Conservation (phyloP, 768 basidiomycete genomes). For the Suillus tomentosus region DNA sequence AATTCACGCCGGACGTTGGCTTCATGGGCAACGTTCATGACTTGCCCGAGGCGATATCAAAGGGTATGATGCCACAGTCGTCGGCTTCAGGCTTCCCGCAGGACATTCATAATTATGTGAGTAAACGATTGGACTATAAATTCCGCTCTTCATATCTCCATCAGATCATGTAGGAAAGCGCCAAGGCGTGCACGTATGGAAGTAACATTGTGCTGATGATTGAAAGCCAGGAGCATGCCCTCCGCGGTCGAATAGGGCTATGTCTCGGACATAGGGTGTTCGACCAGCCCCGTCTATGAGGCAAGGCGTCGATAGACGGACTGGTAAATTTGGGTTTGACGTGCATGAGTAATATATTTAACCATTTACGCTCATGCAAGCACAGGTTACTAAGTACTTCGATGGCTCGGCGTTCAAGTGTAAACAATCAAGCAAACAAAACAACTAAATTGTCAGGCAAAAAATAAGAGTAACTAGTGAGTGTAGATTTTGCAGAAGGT, state of each 20-base stretch:
- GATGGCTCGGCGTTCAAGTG: background rate
- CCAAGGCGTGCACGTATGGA: background rate
- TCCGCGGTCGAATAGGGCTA: too few relatives aligned
- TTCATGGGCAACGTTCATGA: constrained; percentile 15
- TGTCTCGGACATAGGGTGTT: too few relatives aligned
- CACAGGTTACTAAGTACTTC: background rate
- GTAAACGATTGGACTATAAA: constrained; percentile 17
- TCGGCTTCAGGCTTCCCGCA: constrained; percentile 29
- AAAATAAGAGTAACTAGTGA: too few relatives aligned
- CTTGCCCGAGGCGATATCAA: constrained; percentile 16
- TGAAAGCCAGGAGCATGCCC: background rate
- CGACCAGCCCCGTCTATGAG: too few relatives aligned
- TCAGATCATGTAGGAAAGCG: constrained; percentile 25
- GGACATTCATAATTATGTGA: constrained; percentile 37
- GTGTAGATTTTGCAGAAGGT: too few relatives aligned
- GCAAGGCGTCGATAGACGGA: too few relatives aligned
- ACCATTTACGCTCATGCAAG: background rate
- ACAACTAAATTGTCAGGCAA: too few relatives aligned
- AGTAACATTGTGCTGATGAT: background rate
- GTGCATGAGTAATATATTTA: background rate
- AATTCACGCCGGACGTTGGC: constrained; percentile 33
- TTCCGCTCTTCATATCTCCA: constrained; percentile 14
- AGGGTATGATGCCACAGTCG: constrained; percentile 13
- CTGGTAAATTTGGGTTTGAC: too few relatives aligned
- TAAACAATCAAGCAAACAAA: too few relatives aligned